These are phyloP conservation scores for Agrocybe praecox DNA, from an alignment of 768 basidiomycete species.

Conservation along the genomic window DNA sequence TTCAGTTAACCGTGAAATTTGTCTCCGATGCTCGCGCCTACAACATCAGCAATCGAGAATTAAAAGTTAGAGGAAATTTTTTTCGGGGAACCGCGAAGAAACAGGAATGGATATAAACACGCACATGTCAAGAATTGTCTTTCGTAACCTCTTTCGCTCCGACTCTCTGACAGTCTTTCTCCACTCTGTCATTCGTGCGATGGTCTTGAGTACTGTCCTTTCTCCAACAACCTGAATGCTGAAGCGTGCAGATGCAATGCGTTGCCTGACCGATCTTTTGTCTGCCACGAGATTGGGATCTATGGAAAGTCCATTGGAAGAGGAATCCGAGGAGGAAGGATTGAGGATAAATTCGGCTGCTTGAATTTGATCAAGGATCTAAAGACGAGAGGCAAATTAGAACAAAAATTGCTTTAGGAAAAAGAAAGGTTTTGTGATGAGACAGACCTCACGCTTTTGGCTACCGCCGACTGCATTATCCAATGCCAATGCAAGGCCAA, in stretches of 20 bases:
- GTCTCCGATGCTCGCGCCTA: conserved; percentile 80
- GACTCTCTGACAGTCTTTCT: conserved; percentile 65
- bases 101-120: conserved; percentile 16
- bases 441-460: conserved; percentile 76
- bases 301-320: conserved; percentile 29
- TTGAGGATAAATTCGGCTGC: conserved; percentile 54
- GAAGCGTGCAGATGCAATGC: conserved; percentile 57
- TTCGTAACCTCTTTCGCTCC: conserved; percentile 73
- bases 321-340: conserved; percentile 45
- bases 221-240: conserved; percentile 70
- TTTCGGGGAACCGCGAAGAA: neutral
- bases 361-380: conserved; percentile 64
- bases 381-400: neutral
- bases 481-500: conserved; percentile 68
- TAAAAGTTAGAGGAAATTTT: too few species aligned
- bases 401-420: neutral
- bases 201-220: conserved; percentile 62
- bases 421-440: neutral
- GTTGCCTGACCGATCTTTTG: conserved; percentile 51
- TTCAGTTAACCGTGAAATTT: conserved; percentile 59
- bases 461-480: conserved; percentile 59
- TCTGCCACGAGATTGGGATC: conserved; percentile 56
- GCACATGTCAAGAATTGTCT: conserved; percentile 74
- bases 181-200: conserved; percentile 71
- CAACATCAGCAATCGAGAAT: neutral